These are phyloP conservation scores for Boletus patriciae DNA, from an alignment of 768 basidiomycete species.

Conservation along the genomic window DNA sequence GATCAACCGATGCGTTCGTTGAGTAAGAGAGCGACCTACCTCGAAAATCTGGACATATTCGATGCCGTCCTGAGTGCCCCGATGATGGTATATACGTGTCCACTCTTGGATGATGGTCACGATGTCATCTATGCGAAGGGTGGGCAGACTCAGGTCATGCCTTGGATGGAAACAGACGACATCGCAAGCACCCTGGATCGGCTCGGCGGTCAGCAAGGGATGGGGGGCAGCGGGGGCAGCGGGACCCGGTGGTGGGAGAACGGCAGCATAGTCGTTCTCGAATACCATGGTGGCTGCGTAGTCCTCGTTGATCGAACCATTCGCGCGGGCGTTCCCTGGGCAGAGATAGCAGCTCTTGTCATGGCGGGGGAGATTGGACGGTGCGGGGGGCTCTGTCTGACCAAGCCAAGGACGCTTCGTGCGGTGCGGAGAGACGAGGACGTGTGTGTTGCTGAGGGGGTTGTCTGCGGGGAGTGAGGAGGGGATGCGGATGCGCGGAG, in stretches of 20 bases:
- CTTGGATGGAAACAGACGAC: conserved; percentile 85
- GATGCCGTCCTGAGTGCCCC: conserved; percentile 66
- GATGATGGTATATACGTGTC: conserved; percentile 59
- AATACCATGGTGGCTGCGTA: conserved; percentile 73
- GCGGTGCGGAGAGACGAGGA: conserved; percentile 88
- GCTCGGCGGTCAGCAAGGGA: conserved; percentile 60
- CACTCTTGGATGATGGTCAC: conserved; percentile 68
- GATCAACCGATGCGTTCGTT: not conserved
- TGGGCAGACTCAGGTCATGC: conserved; percentile 82
- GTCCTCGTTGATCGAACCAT: conserved; percentile 64
- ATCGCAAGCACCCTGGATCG: conserved; percentile 82
- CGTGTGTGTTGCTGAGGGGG: conserved; percentile 71
- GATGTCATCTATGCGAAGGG: conserved; percentile 58
- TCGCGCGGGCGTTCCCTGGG: conserved; percentile 75
- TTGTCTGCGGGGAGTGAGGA: conserved; percentile 53
- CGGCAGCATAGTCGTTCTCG: conserved; percentile 81
- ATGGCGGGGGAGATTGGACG: conserved; percentile 53
- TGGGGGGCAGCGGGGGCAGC: conserved; percentile 50
- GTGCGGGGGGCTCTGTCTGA: conserved; percentile 69
- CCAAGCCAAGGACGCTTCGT: conserved; percentile 91
- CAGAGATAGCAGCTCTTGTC: conserved; percentile 84
- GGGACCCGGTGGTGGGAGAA: conserved; percentile 65
- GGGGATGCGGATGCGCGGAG: not conserved
- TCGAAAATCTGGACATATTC: conserved; percentile 89
- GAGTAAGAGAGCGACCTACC: conserved; percentile 36